Evolutionary conservation across 2,329 filamentous ascomycete genomes (phyloP), one percentile per base, ranked within the genome.

Genomic region (Penicillium aurantiogriseum): DNA sequence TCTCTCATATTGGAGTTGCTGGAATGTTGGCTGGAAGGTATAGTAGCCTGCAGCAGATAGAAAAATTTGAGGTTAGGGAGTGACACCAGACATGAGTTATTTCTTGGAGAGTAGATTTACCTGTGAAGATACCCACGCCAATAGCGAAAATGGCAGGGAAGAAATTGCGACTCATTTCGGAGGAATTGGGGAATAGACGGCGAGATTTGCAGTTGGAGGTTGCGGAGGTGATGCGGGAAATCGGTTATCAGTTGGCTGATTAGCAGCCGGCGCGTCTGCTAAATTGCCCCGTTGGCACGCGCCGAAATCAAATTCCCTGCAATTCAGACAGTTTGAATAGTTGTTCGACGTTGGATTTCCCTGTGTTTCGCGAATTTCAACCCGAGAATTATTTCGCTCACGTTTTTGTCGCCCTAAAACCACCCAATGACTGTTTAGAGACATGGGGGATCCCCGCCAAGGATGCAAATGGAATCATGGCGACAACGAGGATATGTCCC

Each of bases 401-500:
- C 27, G 19, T 21, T 49, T 43, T 40, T 15, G 2, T 40, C 21
- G 21, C 42, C 23, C 31, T 21, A 21, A 51, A n/a, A 43, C 46
- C 56, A 51, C 58, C 66, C 50, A 35, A 73, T 72, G 71, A 61
- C 51, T 46, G 49, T 45, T 45, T 73, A 70, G 61, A 69, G 72
- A 69, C 61, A 76, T 76, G 74, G 72, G 69, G 63, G 56, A 69
- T 65, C 61, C 62, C 62, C 67, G 62, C 66, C 68, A 57, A 67
- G 63, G 58, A 66, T 64, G 67, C 70, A 71, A 75, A 77, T 77
- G 74, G 75, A 77, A 74, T 71, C 72, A 74, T 82, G 80, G 80
- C 76, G 76, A 68, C 73, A 77, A 69, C 75, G 76, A 71, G 79
- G 80, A 52, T 82, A 76, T 74, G 80, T 82, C 60, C 77, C 78